Percentiles rank a stretch among this genome's conserved stretches.
phyloP scores from a whole-genome alignment of 208 protist species.

The Novymonas esmeraldas region DNA sequence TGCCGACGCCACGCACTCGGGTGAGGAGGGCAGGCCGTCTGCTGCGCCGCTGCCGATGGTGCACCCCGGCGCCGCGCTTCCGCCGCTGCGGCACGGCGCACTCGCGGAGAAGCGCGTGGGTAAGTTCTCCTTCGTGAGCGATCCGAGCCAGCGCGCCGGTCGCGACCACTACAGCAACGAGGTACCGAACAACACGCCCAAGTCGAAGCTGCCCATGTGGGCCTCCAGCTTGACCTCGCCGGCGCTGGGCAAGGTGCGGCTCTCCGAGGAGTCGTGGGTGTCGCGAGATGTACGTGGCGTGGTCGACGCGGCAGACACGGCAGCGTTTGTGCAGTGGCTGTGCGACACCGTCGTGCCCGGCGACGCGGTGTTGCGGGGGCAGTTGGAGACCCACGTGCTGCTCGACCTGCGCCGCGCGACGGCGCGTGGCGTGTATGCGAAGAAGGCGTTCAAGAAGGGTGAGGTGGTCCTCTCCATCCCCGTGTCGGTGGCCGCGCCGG shows the following conservation, averaged over 20 bases:
- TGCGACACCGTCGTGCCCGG: constrained; percentile 3
- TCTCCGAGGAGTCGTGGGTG: constrained; percentile 64
- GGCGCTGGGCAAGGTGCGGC: constrained; percentile 47
- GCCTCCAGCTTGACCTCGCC: constrained; percentile 74
- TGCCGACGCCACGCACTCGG: not conserved
- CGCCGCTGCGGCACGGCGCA: not conserved
- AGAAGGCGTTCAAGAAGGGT: constrained; percentile 33
- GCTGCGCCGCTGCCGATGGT: constrained; percentile 10
- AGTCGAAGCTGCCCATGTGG: constrained; percentile 70
- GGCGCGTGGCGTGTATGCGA: constrained; percentile 62
- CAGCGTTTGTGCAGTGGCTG: constrained; percentile 26
- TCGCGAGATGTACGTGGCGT: constrained; percentile 34
- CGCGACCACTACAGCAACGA: constrained; percentile 26
- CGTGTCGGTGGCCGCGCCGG: constrained; percentile 4
- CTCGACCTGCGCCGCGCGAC: constrained; percentile 43
- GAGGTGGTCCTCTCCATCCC: constrained; percentile 68
- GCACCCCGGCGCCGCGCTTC: constrained; percentile 7
- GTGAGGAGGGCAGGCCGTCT: not conserved
- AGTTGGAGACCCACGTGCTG: constrained; percentile 39
- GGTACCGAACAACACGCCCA: constrained; percentile 71
- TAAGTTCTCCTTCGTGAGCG: constrained; percentile 58
- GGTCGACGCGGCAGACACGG: constrained; percentile 23
- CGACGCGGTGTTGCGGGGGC: constrained; percentile 9
- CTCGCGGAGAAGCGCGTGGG: constrained; percentile 12
- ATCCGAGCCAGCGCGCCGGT: constrained; percentile 23